Percentiles rank a stretch among this genome's conserved stretches.
phyloP scores from a whole-genome alignment of 371 early-diverging fungal species.

The Actinomucor elegans region DNA sequence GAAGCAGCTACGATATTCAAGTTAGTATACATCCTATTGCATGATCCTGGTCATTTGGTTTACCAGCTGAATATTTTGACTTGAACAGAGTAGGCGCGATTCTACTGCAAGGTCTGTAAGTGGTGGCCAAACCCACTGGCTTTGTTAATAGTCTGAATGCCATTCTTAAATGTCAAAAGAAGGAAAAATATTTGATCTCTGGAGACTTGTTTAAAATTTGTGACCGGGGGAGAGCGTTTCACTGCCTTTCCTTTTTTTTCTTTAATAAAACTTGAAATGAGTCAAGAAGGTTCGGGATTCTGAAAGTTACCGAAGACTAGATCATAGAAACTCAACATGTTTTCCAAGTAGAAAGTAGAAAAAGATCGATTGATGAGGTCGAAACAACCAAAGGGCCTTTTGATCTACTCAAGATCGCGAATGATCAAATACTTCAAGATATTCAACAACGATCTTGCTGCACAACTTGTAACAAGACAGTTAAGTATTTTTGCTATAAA shows the following conservation, averaged over 20 bases:
- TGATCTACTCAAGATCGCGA: slow-evolving; percentile 34
- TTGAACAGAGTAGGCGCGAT: slow-evolving; percentile 1
- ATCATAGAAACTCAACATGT: too few relatives aligned
- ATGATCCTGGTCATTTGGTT: too few relatives aligned
- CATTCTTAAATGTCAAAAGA: slow-evolving; percentile 10
- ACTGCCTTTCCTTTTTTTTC: background rate
- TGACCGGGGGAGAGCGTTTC: slow-evolving; percentile 5
- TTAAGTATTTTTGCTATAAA: slow-evolving; percentile 75
- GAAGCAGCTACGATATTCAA: background rate
- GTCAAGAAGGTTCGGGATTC: slow-evolving; percentile 12
- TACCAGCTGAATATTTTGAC: slow-evolving; percentile 18
- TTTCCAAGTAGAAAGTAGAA: slow-evolving; percentile 7
- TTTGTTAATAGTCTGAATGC: slow-evolving; percentile 14
- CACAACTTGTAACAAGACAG: slow-evolving; percentile 62
- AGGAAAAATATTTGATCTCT: background rate
- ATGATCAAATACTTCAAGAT: slow-evolving; percentile 37
- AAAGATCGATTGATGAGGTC: slow-evolving; percentile 11
- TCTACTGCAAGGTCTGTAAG: background rate
- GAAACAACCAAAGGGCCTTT: slow-evolving; percentile 17
- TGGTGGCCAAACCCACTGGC: slow-evolving; percentile 3
- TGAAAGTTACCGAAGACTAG: too few relatives aligned
- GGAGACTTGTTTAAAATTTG: background rate
- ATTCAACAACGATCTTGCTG: slow-evolving; percentile 48
- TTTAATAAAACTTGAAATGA: slow-evolving; percentile 1
- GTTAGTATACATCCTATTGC: too few relatives aligned